Percentiles rank a stretch among this genome's conserved stretches.
These are phyloP conservation scores for Alternaria longipes DNA, from an alignment of 2,329 filamentous ascomycete genomes.

Conservation along the genomic window DNA sequence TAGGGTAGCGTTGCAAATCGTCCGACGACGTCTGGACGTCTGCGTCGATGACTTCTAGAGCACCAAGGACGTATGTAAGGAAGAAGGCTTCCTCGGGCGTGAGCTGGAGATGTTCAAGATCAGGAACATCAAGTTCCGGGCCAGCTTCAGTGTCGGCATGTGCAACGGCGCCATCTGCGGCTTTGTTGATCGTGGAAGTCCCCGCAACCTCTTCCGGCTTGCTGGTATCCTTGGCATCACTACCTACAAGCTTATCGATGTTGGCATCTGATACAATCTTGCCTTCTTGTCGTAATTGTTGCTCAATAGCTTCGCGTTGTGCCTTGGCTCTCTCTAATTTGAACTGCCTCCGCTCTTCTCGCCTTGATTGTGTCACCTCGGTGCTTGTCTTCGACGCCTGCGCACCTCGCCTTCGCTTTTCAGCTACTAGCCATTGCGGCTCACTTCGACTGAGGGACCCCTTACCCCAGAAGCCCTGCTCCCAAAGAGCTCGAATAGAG, in stretches of 20 bases:
- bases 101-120: constrained; percentile 88
- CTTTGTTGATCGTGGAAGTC: constrained; percentile 24
- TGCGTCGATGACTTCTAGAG: constrained; percentile 69
- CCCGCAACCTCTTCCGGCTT: constrained; percentile 25
- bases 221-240: constrained; percentile 32
- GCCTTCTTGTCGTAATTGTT: constrained; percentile 68
- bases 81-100: constrained; percentile 93
- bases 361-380: constrained; percentile 77
- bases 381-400: constrained; percentile 77
- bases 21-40: constrained; percentile 43
- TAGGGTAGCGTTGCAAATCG: constrained; percentile 55
- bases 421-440: constrained; percentile 87
- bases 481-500: constrained; percentile 85
- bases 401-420: constrained; percentile 75
- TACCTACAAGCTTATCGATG: constrained; percentile 43
- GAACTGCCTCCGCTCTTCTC: constrained; percentile 81
- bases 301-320: constrained; percentile 84
- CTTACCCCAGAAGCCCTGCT: constrained; percentile 97
- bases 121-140: constrained; percentile 28
- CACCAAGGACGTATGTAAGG: constrained; percentile 80
- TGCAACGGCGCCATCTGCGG: constrained; percentile 14
- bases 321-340: constrained; percentile 92
- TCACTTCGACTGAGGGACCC: constrained; percentile 93
- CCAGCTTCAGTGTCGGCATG: constrained; percentile 10
- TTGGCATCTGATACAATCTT: constrained; percentile 40